phyloP scores from a whole-genome alignment of 2,329 filamentous ascomycete genomes.

The Sordariomycetes sp. region DNA sequence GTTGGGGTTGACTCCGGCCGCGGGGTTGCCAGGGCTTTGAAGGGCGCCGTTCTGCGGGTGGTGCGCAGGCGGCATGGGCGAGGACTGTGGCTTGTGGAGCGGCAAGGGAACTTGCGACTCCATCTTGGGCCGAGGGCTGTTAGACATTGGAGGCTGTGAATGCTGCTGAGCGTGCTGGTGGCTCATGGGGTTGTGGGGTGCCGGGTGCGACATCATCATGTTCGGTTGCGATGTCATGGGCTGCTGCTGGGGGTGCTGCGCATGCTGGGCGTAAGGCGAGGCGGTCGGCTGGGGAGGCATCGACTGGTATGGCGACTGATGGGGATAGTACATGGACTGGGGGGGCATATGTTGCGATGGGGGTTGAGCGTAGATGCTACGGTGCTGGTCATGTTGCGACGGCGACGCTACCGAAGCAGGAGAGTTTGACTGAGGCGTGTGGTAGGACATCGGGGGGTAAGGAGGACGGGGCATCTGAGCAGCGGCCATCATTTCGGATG shows the following conservation, averaged over 20 bases:
- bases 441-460: conserved; percentile 84
- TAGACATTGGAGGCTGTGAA: conserved; percentile 45
- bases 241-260: conserved; percentile 37
- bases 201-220: conserved; percentile 57
- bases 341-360: conserved; percentile 71
- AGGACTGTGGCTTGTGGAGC: conserved; percentile 45
- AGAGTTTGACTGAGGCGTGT: conserved; percentile 91
- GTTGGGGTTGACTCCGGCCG: conserved; percentile 65
- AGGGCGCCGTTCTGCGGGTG: conserved; percentile 27
- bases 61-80: conserved; percentile 28
- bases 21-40: conserved; percentile 25
- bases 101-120: conserved; percentile 53
- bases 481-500: conserved; percentile 59
- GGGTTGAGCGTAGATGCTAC: conserved; percentile 76
- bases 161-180: conserved; percentile 55
- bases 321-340: conserved; percentile 68
- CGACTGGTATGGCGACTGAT: conserved; percentile 52
- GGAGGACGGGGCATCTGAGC: conserved; percentile 62
- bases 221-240: conserved; percentile 55
- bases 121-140: conserved; percentile 55
- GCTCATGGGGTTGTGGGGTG: conserved; percentile 46
- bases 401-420: conserved; percentile 88
- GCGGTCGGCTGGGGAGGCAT: conserved; percentile 54
- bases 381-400: conserved; percentile 80
- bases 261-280: conserved; percentile 53